Base-by-base conservation (phyloP, 1,284 basidiomycete genomes). In the Erythrobasidium hasegawianum region DNA sequence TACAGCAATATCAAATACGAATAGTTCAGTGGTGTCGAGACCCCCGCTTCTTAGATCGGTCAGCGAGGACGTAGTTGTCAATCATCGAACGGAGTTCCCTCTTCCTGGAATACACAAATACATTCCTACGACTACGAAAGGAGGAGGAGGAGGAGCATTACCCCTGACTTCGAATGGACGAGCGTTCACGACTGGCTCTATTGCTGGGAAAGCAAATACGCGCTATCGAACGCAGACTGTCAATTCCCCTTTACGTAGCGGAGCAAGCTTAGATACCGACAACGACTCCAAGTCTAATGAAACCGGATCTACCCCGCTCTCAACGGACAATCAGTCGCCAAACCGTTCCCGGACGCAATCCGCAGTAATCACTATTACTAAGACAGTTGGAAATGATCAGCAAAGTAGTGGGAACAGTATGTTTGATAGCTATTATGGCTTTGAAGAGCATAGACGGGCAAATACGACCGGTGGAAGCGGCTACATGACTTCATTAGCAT, bases 1-100 rank as follows among this genome's bases (percentile, higher is more conserved):
- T 24, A 47, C 43, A 16, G 14, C 43, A n/a, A n/a, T n/a, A n/a
- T n/a, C n/a, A n/a, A n/a, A n/a, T n/a, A n/a, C n/a, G n/a, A n/a
- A n/a, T n/a, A n/a, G n/a, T n/a, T n/a, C n/a, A 47, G 43, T 24
- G 16, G 43, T 24, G 43, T 47, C 43, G 7, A 47, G 43, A 14
- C 43, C 43, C 5, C 43, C 43, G n/a, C 43, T 47, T 4, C 43
- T 47, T 14, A n/a, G 43, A n/a, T 47, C 43, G 16, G 43, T 47
- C n/a, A 47, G 43, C 14, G 43, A 47, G 43, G 43, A 47, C 43
- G 43, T 47, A 8, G 43, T 47, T 4, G 43, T 47, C 43, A 47
- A 47, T 14, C 43, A 47, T 47, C 43, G 43, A 47, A 7, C n/a
- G n/a, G 43, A 47, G 7, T n/a, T 18, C n/a, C 43, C 43, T n/a